Conservation (phyloP, 352 stramenopile genomes). For the Phytophthora litchii region DNA sequence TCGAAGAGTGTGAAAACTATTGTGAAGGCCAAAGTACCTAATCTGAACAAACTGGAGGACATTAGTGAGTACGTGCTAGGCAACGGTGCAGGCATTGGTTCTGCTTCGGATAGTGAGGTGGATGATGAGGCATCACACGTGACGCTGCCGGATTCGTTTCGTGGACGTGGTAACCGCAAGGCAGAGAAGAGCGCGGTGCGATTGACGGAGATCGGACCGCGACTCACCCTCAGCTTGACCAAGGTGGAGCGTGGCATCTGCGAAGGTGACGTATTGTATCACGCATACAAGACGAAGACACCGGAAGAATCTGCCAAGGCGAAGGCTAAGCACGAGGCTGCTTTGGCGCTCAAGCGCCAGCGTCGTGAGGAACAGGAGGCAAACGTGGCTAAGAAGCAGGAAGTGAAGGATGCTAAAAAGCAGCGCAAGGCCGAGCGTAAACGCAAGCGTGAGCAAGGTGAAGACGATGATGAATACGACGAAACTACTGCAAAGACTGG, state of each 20-base stretch:
- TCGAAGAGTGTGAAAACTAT: constrained; percentile 91
- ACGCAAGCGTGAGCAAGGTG: constrained; percentile 45
- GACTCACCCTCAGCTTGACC: constrained; percentile 94
- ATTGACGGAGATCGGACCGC: constrained; percentile 96
- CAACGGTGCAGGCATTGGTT: constrained; percentile 72
- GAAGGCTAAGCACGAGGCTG: constrained; percentile 80
- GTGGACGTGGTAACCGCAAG: constrained; percentile 92
- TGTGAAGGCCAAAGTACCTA: constrained; percentile 93
- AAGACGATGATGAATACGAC: constrained; percentile 56
- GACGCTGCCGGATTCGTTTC: constrained; percentile 92
- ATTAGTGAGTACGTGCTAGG: constrained; percentile 96
- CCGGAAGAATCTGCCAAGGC: constrained; percentile 80
- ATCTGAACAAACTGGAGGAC: constrained; percentile 95
- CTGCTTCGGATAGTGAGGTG: constrained; percentile 94
- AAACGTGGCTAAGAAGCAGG: constrained; percentile 91
- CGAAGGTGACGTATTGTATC: constrained; percentile 97
- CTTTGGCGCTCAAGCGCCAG: constrained; percentile 78
- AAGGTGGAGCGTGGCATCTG: constrained; percentile 97
- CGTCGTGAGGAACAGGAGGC: constrained; percentile 88
- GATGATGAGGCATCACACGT: constrained; percentile 95
- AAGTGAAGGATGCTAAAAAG: constrained; percentile 81
- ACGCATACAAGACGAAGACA: constrained; percentile 92
- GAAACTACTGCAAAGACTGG: constrained; percentile 42
- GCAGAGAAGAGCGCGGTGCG: constrained; percentile 93
- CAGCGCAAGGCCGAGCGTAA: constrained; percentile 72